Percentiles rank a stretch among this genome's conserved stretches.
Conservation (phyloP, 2,329 filamentous ascomycete genomes). For the Aspergillus clavatus region DNA sequence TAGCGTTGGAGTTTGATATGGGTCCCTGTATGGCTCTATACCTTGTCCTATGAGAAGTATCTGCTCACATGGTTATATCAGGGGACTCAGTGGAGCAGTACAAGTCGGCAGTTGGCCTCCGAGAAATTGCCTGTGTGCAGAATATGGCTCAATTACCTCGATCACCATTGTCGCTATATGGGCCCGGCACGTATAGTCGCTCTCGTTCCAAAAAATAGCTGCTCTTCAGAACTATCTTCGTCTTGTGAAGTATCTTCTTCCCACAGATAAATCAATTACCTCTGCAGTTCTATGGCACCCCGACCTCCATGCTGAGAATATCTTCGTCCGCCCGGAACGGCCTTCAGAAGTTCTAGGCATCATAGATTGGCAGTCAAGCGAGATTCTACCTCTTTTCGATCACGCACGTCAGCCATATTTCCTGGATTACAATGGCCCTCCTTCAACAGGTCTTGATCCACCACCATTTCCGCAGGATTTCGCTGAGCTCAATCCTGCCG, state of each 20-base stretch:
- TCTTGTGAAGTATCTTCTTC: constrained; percentile 24
- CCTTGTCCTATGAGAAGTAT: background rate
- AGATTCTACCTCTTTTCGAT: constrained; percentile 32
- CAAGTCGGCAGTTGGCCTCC: constrained; percentile 28
- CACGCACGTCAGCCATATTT: constrained; percentile 32
- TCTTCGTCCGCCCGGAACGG: constrained; percentile 20
- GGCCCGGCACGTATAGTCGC: constrained; percentile 35
- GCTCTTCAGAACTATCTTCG: constrained; percentile 29
- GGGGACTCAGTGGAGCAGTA: constrained; percentile 30
- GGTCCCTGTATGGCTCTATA: constrained; percentile 9
- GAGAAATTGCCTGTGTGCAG: constrained; percentile 29
- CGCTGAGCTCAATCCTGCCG: constrained; percentile 3
- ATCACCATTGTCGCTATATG: constrained; percentile 30
- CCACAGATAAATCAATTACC: constrained; percentile 20
- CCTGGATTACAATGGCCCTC: constrained; percentile 31
- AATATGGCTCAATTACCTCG: constrained; percentile 28
- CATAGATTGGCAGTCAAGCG: constrained; percentile 26
- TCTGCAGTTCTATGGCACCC: constrained; percentile 31
- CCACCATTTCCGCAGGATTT: constrained; percentile 8
- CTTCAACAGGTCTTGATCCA: constrained; percentile 1
- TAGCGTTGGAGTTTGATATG: constrained; percentile 8
- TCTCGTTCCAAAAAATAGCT: constrained; percentile 32
- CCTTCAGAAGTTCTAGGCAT: constrained; percentile 18
- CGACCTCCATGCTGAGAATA: constrained; percentile 37
- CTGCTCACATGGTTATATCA: constrained; percentile 11